Conservation (phyloP, 306 rosid species). For the Vigna hirtella region DNA sequence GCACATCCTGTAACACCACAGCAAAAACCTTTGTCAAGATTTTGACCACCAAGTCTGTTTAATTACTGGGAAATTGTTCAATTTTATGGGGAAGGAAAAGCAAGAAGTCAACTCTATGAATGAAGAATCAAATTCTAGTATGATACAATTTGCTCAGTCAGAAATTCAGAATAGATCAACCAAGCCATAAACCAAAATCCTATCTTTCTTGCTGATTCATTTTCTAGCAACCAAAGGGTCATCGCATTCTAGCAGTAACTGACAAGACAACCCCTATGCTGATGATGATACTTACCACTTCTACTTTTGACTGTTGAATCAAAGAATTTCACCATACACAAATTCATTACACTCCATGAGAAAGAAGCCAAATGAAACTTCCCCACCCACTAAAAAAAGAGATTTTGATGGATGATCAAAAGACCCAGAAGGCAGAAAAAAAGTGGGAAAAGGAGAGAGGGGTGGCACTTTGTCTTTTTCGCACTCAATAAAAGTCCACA, state of each 20-base stretch:
- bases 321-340: slow-evolving; percentile 50
- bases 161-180: slow-evolving; percentile 17
- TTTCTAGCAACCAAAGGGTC: slow-evolving; percentile 52
- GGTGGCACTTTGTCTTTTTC: slow-evolving; percentile 43
- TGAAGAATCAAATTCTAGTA: background rate
- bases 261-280: slow-evolving; percentile 16
- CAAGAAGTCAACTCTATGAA: slow-evolving; percentile 27
- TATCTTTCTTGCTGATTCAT: slow-evolving; percentile 9
- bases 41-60: slow-evolving; percentile 8
- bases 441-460: slow-evolving; percentile 13
- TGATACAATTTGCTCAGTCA: background rate
- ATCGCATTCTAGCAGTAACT: slow-evolving; percentile 10
- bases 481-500: slow-evolving; percentile 22
- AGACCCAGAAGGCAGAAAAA: slow-evolving; percentile 36
- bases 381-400: slow-evolving; percentile 8
- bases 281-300: slow-evolving; percentile 44
- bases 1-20: slow-evolving; percentile 43
- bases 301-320: slow-evolving; percentile 30
- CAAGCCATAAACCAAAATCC: slow-evolving; percentile 12
- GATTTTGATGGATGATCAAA: slow-evolving; percentile 34
- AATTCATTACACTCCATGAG: slow-evolving; percentile 68
- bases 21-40: slow-evolving; percentile 15
- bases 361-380: slow-evolving; percentile 21
- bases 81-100: background rate
- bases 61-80: slow-evolving; percentile 1